phyloP scores from a whole-genome alignment of 441 rosid species.

The Syzygium malaccense region DNA sequence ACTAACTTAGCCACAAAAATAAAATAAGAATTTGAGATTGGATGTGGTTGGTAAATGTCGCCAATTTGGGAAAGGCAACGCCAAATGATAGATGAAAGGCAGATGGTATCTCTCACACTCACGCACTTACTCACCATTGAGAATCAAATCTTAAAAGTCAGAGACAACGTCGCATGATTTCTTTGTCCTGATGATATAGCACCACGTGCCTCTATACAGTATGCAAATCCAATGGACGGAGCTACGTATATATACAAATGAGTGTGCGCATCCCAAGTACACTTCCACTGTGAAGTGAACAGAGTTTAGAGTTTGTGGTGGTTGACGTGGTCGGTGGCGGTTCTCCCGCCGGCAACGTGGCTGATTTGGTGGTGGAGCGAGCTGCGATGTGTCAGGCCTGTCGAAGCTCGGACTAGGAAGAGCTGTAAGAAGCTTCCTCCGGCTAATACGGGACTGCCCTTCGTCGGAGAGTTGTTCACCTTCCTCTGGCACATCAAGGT shows the following conservation, averaged over 20 bases:
- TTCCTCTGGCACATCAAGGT: not conserved
- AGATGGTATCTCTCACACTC: not conserved
- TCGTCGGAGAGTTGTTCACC: not conserved
- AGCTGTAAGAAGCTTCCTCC: not conserved
- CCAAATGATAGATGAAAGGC: not conserved
- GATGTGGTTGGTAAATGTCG: too few species aligned
- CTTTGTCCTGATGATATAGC: not conserved
- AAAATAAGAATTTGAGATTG: too few species aligned
- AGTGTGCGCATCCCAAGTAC: not conserved
- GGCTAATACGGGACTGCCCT: not conserved
- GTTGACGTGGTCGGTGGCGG: not conserved
- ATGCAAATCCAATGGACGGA: not conserved
- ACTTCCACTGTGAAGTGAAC: not conserved
- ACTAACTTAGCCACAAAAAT: too few species aligned
- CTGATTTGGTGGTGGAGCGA: not conserved
- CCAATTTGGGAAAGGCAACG: not conserved
- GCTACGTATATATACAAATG: not conserved
- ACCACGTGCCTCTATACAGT: not conserved
- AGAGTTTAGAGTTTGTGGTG: not conserved
- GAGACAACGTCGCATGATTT: not conserved
- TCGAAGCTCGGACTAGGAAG: not conserved
- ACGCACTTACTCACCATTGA: not conserved
- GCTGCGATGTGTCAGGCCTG: not conserved
- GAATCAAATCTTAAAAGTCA: not conserved
- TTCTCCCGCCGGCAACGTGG: not conserved